Evolutionary conservation across 306 rosid species (phyloP).

Genomic region (Vigna hirtella): DNA sequence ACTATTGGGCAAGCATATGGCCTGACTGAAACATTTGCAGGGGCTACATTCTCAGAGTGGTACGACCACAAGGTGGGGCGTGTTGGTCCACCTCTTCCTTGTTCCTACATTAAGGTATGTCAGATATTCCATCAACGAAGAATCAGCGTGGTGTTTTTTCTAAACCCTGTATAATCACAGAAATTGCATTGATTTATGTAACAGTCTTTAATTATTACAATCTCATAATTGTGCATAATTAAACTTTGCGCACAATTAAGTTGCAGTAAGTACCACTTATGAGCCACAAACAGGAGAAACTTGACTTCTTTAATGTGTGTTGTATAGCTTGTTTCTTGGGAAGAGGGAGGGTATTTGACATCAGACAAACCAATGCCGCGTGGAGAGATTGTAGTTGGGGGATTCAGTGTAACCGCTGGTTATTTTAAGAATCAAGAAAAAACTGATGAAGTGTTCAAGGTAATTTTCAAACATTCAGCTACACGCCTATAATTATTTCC

Average conservation of each 20-base stretch:
- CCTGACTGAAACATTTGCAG: conserved; percentile 97
- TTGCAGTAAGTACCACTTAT: not conserved
- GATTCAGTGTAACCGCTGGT: conserved; percentile 81
- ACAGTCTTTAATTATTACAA: conserved; percentile 4
- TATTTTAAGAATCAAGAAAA: conserved; percentile 84
- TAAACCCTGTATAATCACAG: conserved; percentile 18
- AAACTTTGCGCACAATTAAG: conserved; percentile 11
- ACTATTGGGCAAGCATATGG: conserved; percentile 97
- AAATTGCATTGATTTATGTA: conserved; percentile 24
- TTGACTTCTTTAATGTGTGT: conserved; percentile 42
- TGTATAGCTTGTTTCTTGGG: conserved; percentile 93
- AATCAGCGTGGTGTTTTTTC: conserved; percentile 8
- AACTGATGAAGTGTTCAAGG: conserved; percentile 89
- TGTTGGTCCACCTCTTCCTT: conserved; percentile 95
- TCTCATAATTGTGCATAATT: conserved; percentile 13
- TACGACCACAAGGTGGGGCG: conserved; percentile 90
- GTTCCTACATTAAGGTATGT: conserved; percentile 77
- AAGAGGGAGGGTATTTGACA: conserved; percentile 81
- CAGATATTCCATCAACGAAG: not conserved
- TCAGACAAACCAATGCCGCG: conserved; percentile 95
- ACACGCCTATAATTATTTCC: conserved; percentile 2
- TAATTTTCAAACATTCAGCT: conserved; percentile 37
- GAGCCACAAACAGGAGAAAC: conserved; percentile 11
- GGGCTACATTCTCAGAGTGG: conserved; percentile 88
- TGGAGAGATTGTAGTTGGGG: conserved; percentile 92